Evolutionary conservation across 2,329 filamentous ascomycete genomes (phyloP), one percentile per base, ranked within the genome.

Genomic region (Exserohilum rostratum): DNA sequence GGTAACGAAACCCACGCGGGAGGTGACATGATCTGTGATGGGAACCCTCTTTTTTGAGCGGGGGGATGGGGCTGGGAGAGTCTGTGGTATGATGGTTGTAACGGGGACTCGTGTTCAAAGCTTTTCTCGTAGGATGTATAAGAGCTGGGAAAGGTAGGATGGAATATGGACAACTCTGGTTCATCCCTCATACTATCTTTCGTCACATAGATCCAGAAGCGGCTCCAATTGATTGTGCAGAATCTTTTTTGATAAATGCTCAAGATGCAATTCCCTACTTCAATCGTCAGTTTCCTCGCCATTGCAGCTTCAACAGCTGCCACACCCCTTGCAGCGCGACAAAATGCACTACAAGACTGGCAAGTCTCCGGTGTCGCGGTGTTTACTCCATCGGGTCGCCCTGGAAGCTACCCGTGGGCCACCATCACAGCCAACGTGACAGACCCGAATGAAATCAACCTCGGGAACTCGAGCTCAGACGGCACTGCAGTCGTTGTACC

Each of bases 401-500:
- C 62, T 15, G 65, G 57, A 31, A 46, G 43, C 39, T 61, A 64
- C 17, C 55, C 61, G 15, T 70, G 67, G 66, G 44, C 48, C 2
- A 51, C 42, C 9, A 60, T 72, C 46, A 58, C 46, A 15, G 65
- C 66, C 30, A 62, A 59, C 45, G 50, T 71, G n/a, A 68, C 61
- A 6, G 68, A 72, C 22, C 66, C 69, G 3, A 71, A 72, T 46
- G 53, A 53, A 7, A 55, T 62, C 56, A 58, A 53, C 45, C 51
- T 68, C 15, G 57, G 57, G 12, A 44, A 45, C 12, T 18, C 59
- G 17, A 1, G 18, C 2, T 50, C 39, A 15, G 46, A 59, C 40
- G 42, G 42, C 27, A 46, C n/a, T 6, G 15, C 40, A 2, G 60
- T 66, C 6, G 60, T 50, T 12, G 46, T 65, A 3, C 62, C 69